Evolutionary conservation across 108 stramenopile genomes (phyloP).

Genomic region (Mediolabrus comicus): DNA sequence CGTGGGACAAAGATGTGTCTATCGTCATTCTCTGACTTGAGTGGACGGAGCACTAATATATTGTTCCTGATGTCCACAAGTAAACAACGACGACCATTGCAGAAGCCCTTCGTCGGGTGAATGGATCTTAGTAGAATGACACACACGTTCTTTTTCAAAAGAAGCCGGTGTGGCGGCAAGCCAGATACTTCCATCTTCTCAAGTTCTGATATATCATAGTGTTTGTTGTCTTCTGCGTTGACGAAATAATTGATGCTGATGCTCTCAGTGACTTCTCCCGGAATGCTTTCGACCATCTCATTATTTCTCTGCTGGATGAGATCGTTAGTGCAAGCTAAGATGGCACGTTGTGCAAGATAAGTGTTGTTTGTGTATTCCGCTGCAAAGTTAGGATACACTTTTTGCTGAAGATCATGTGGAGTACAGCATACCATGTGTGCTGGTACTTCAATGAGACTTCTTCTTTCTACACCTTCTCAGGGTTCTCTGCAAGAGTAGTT

Average conservation of each 20-base stretch:
- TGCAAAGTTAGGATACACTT: conserved; percentile 6
- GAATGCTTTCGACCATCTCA: conserved; percentile 2
- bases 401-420: conserved; percentile 3
- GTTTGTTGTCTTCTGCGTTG: background rate
- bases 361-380: background rate
- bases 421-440: conserved; percentile 7
- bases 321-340: conserved; percentile 21
- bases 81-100: background rate
- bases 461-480: too few relatives aligned
- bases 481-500: too few relatives aligned
- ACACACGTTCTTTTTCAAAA: background rate
- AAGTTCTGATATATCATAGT: background rate
- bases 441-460: conserved; percentile 21
- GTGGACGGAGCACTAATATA: background rate
- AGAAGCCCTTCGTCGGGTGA: background rate
- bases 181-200: background rate
- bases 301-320: conserved; percentile 18
- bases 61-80: background rate
- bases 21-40: background rate
- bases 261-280: conserved; percentile 9
- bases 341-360: conserved; percentile 3
- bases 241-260: background rate
- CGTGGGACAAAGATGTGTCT: background rate
- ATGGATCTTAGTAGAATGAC: background rate
- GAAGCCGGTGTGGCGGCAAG: background rate